Conservation (phyloP, 495 filamentous ascomycete species). For the Pyrenula aspistea region DNA sequence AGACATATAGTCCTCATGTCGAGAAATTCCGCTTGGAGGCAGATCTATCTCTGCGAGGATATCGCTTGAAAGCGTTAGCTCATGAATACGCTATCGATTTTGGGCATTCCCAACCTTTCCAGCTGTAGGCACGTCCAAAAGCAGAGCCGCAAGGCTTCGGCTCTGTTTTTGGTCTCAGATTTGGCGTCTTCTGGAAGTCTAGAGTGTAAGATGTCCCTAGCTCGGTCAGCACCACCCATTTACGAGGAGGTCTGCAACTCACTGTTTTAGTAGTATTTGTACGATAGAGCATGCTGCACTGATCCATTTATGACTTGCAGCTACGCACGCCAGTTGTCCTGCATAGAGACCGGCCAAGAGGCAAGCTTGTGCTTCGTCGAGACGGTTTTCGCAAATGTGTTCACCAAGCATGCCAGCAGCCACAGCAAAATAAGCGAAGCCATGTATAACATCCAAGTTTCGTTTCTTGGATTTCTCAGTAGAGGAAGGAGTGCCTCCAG, state of each 20-base stretch:
- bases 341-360: slow-evolving; percentile 82
- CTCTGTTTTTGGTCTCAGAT: background rate
- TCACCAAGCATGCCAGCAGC: slow-evolving; percentile 80
- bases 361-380: slow-evolving; percentile 74
- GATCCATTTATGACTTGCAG: slow-evolving; percentile 88
- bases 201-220: background rate
- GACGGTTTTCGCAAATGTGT: slow-evolving; percentile 61
- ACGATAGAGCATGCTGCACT: slow-evolving; percentile 63
- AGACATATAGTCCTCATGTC: slow-evolving; percentile 39
- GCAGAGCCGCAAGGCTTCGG: slow-evolving; percentile 53
- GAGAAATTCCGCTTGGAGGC: slow-evolving; percentile 67
- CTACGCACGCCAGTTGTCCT: slow-evolving; percentile 72
- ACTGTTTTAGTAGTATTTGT: slow-evolving; percentile 69
- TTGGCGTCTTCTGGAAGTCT: background rate
- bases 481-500: background rate
- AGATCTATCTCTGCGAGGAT: slow-evolving; percentile 81
- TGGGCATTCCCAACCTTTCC: slow-evolving; percentile 75
- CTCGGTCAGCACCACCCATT: background rate
- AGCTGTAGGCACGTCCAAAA: slow-evolving; percentile 93
- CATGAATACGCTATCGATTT: too few species aligned
- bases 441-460: slow-evolving; percentile 83
- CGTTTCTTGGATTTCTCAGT: slow-evolving; percentile 15
- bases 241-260: slow-evolving; percentile 17
- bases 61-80: slow-evolving; percentile 44
- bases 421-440: slow-evolving; percentile 75